Evolutionary conservation across 345 rosid genomes (phyloP), one percentile per base, ranked within the genome.

Genomic region (Dipteronia sinensis): DNA sequence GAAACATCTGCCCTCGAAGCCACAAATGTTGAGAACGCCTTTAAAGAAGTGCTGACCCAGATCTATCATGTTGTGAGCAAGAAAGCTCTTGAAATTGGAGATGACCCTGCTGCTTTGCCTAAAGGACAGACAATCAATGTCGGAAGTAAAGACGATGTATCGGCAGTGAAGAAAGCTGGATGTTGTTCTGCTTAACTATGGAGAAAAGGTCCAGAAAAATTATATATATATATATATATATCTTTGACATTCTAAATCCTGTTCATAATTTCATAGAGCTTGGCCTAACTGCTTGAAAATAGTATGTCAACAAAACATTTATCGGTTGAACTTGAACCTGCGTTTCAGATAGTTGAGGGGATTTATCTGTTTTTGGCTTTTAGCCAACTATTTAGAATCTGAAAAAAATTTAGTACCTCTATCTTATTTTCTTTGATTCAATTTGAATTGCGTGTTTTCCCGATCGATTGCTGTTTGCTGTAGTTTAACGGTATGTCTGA

Each of bases 1-100:
- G 98, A 94, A 83, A 94, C 98, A 10, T 94, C 98, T 0, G 98
- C 98, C 1, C 89, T 94, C 0, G 98, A 94, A 83, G 86, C 98
- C 20, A 80, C 86, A 81, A 92, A 94, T 64, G 98, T 94, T 27
- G 98, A 92, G 78, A 88, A 82, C 29, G 94, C 98, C 17, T 94
- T 92, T 83, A 94, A 95, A 0, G 95, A 94, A 82, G 97, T 92
- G 76, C 86, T 92, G 76, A 85, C 92, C 62, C 93, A 92, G 87
- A 94, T 92, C 27, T 89, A 92, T 75, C 91, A 82, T 44, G 89
- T 94, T 10, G 95, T 94, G 8, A 88, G 95, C 92, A 89, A 84
- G 85, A 94, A 92, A 65, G 89, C 98, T 68, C 97, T 92, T 12
- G 97, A 94, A 58, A 78, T 88, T 27, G 98, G 94, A 8, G 94